Conservation (phyloP, 2,329 filamentous ascomycete genomes). For the Cytospora piceae region DNA sequence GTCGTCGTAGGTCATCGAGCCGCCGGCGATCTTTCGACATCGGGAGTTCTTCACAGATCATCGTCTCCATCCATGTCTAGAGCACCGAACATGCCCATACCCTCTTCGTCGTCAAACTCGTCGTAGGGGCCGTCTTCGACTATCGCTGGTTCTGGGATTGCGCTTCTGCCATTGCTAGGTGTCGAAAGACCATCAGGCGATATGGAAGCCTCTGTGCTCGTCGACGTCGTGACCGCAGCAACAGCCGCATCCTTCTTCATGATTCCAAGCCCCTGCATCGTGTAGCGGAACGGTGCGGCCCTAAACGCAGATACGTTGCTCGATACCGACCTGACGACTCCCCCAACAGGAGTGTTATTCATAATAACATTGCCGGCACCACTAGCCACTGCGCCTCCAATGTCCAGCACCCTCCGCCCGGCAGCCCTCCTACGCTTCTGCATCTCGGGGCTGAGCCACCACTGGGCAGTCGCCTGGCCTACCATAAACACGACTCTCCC, state of each 20-base stretch:
- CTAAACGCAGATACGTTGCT: slow-evolving; percentile 22
- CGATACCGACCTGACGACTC: slow-evolving; percentile 23
- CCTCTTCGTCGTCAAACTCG: slow-evolving; percentile 8
- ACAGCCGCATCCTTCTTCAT: slow-evolving; percentile 17
- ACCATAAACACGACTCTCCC: slow-evolving; percentile 27
- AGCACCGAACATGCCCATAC: slow-evolving; percentile 19
- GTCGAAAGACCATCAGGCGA: not conserved
- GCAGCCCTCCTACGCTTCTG: slow-evolving; percentile 25
- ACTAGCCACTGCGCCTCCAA: slow-evolving; percentile 22
- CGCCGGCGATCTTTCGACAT: not conserved
- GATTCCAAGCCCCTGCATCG: slow-evolving; percentile 22
- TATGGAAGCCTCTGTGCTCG: not conserved
- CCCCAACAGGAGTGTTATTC: slow-evolving; percentile 27
- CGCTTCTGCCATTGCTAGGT: not conserved
- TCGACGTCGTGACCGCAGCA: slow-evolving; percentile 1
- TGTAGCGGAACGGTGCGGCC: slow-evolving; percentile 22
- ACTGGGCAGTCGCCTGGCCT: slow-evolving; percentile 26
- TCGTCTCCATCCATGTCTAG: slow-evolving; percentile 14
- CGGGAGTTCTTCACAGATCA: slow-evolving; percentile 3
- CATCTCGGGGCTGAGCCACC: slow-evolving; percentile 28
- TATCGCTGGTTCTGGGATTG: slow-evolving; percentile 10
- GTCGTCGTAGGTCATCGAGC: not conserved
- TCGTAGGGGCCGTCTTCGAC: slow-evolving; percentile 8
- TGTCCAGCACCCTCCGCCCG: slow-evolving; percentile 17
- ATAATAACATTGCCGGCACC: slow-evolving; percentile 26